Percentiles rank a stretch among this genome's conserved stretches.
Evolutionary conservation across 2,329 filamentous ascomycete genomes (phyloP).

Genomic region (Fusarium anthophilum): DNA sequence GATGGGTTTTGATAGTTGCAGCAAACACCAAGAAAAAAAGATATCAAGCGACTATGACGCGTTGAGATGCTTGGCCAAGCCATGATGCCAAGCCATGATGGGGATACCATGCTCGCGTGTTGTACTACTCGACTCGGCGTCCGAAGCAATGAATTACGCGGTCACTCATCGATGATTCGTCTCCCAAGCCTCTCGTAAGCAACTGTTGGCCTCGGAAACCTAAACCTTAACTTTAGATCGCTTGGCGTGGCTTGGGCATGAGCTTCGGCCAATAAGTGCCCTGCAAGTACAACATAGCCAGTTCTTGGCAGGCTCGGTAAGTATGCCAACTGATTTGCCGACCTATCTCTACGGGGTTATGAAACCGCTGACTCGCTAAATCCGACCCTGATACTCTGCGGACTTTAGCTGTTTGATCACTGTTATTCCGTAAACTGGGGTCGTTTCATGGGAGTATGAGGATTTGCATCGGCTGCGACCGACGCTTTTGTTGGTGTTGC

Average conservation of each 20-base stretch:
- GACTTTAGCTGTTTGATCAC: neutral
- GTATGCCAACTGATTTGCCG: neutral
- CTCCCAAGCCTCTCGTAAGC: neutral
- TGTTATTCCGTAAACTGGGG: neutral
- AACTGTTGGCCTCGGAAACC: conserved; percentile 3
- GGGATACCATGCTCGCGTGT: neutral
- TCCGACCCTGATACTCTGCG: conserved; percentile 2
- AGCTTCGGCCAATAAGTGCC: neutral
- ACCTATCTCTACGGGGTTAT: conserved; percentile 1
- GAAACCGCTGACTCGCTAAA: conserved; percentile 1
- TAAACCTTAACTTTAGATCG: conserved; percentile 19
- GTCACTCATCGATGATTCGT: conserved; percentile 7
- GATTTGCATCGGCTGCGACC: neutral
- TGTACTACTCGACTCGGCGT: conserved; percentile 5
- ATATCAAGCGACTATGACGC: conserved; percentile 15
- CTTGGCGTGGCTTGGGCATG: conserved; percentile 1
- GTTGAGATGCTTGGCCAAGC: conserved; percentile 16
- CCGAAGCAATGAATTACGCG: conserved; percentile 19
- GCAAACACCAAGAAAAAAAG: neutral
- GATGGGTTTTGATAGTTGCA: neutral
- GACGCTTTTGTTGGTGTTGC: neutral
- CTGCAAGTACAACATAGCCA: neutral
- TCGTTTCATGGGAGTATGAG: neutral
- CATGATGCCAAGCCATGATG: neutral
- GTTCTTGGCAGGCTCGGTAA: conserved; percentile 13